phyloP scores from a whole-genome alignment of 2,329 filamentous ascomycete genomes.

The Pseudocercospora musae region DNA sequence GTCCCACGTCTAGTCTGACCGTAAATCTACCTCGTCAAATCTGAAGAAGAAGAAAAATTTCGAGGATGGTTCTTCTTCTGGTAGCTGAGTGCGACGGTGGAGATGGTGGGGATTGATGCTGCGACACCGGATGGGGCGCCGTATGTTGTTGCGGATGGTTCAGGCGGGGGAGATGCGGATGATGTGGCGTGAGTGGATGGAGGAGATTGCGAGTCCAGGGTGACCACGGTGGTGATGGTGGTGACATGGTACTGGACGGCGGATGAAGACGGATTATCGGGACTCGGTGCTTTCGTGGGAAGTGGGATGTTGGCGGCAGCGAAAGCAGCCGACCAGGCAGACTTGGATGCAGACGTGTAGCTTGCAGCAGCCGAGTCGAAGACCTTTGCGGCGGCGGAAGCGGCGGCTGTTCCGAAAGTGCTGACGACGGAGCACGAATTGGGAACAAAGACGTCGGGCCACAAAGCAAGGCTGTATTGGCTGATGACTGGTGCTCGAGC shows the following conservation, averaged over 20 bases:
- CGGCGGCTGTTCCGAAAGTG: conserved; percentile 21
- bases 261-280: too few species aligned
- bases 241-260: conserved; percentile 5
- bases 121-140: conserved; percentile 2
- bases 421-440: conserved; percentile 22
- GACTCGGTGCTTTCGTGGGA: conserved; percentile 6
- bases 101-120: conserved; percentile 7
- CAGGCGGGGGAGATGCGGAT: background rate
- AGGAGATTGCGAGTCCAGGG: conserved; percentile 1
- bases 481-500: conserved; percentile 20
- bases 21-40: background rate
- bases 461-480: conserved; percentile 14
- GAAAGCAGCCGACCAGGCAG: conserved; percentile 18
- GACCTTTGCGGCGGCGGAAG: conserved; percentile 11
- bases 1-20: too few species aligned
- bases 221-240: conserved; percentile 19
- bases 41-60: background rate
- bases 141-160: background rate
- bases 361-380: conserved; percentile 16
- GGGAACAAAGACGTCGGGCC: conserved; percentile 26
- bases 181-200: conserved; percentile 5
- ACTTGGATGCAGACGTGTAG: conserved; percentile 15
- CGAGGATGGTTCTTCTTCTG: background rate
- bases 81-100: conserved; percentile 8
- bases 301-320: conserved; percentile 16